These are phyloP conservation scores for Xylaria sp. DNA, from an alignment of 2,329 filamentous ascomycete species.

Conservation along the genomic window DNA sequence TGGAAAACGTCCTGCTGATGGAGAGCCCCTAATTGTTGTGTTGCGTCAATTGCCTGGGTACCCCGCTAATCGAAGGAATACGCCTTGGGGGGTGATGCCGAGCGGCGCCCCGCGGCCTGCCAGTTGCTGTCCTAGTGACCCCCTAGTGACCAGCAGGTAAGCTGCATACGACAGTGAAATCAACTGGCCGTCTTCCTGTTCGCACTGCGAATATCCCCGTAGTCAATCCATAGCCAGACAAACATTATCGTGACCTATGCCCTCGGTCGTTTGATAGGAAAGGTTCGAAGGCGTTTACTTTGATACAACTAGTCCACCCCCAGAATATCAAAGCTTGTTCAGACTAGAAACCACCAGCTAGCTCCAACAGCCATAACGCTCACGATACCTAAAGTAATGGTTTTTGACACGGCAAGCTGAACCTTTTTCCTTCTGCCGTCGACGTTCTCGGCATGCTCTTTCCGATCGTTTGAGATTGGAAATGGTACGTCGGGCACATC, in stretches of 20 bases:
- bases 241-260: too few species aligned
- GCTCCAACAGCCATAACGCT: not conserved
- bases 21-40: not conserved
- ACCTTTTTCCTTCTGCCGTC: not conserved
- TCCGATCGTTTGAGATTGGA: slow-evolving; percentile 25
- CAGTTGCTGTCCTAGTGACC: not conserved
- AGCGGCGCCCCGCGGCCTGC: not conserved
- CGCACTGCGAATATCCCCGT: not conserved
- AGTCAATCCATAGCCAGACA: too few species aligned
- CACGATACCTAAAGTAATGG: not conserved
- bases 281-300: too few species aligned
- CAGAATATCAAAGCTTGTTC: not conserved
- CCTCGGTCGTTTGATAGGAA: not conserved
- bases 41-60: not conserved
- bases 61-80: not conserved
- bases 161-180: not conserved
- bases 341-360: not conserved
- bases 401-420: not conserved
- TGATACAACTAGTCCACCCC: not conserved
- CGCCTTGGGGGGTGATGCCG: not conserved
- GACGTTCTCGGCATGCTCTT: not conserved
- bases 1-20: not conserved
- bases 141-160: not conserved
- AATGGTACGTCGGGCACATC: slow-evolving; percentile 31
- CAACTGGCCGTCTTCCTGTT: not conserved